Evolutionary conservation across 2,329 filamentous ascomycete species (phyloP).

Genomic region (Alternaria novae-zelandiae): DNA sequence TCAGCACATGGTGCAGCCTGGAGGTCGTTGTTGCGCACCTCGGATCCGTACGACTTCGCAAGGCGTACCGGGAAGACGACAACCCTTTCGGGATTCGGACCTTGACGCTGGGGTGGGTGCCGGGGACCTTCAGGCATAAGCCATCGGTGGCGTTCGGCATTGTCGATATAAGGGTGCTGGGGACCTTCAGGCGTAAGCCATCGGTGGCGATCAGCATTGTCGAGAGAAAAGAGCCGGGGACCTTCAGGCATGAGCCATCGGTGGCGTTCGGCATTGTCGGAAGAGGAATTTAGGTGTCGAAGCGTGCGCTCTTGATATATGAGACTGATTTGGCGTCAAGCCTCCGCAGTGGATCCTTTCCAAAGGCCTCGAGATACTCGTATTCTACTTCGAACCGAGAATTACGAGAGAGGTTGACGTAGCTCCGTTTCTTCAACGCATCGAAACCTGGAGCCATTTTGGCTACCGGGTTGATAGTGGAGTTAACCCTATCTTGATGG

Average conservation of each 20-base stretch:
- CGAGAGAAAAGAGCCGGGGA: not conserved
- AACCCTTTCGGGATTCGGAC: not conserved
- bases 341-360: not conserved
- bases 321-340: slow-evolving; percentile 14
- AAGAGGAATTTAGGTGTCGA: not conserved
- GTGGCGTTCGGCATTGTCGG: slow-evolving; percentile 8
- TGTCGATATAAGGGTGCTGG: slow-evolving; percentile 1
- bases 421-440: slow-evolving; percentile 23
- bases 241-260: slow-evolving; percentile 5
- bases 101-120: not conserved
- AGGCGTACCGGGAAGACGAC: not conserved
- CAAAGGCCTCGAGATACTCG: slow-evolving; percentile 17
- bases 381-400: slow-evolving; percentile 22
- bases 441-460: slow-evolving; percentile 15
- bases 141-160: slow-evolving; percentile 7
- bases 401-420: slow-evolving; percentile 23
- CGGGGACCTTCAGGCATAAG: slow-evolving; percentile 2
- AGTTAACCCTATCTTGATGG: not conserved
- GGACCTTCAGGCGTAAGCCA: slow-evolving; percentile 4
- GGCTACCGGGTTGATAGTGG: not conserved
- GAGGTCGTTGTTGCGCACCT: not conserved
- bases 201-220: slow-evolving; percentile 9
- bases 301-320: slow-evolving; percentile 5
- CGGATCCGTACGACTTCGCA: not conserved
- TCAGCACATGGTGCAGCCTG: not conserved